These are phyloP conservation scores for Colletotrichum sp. DNA, from an alignment of 2,329 filamentous ascomycete species.

Conservation along the genomic window DNA sequence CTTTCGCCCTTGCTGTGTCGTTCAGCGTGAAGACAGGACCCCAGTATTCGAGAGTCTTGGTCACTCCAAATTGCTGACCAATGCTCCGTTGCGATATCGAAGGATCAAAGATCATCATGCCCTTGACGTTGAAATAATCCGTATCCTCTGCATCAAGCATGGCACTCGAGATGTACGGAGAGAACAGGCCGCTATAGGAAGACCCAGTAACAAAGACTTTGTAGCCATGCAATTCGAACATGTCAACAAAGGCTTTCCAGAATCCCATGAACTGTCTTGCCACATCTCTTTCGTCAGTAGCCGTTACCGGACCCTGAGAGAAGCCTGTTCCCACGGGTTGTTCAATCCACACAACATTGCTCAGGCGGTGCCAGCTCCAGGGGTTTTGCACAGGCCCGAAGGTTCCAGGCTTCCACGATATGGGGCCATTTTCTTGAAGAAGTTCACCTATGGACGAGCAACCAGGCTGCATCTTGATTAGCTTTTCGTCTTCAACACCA, in stretches of 20 bases:
- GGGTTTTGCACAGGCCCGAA: constrained; percentile 67
- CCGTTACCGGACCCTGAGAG: constrained; percentile 67
- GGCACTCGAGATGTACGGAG: constrained; percentile 74
- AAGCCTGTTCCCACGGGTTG: constrained; percentile 74
- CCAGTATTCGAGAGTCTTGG: constrained; percentile 67
- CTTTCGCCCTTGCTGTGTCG: constrained; percentile 55
- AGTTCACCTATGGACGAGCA: constrained; percentile 70
- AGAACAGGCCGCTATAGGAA: constrained; percentile 71
- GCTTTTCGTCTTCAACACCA: background rate
- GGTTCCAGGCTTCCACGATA: constrained; percentile 74
- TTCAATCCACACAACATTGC: constrained; percentile 79
- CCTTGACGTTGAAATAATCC: constrained; percentile 70
- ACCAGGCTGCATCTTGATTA: constrained; percentile 44
- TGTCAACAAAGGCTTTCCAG: constrained; percentile 78
- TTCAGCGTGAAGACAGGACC: constrained; percentile 66
- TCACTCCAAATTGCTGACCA: constrained; percentile 51
- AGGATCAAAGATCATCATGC: constrained; percentile 77
- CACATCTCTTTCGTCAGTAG: constrained; percentile 70
- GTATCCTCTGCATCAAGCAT: constrained; percentile 73
- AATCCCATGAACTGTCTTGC: constrained; percentile 78
- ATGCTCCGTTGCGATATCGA: constrained; percentile 58
- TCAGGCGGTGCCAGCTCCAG: constrained; percentile 77
- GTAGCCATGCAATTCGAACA: constrained; percentile 68
- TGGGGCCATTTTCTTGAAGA: constrained; percentile 79
- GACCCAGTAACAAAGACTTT: constrained; percentile 79